These are phyloP conservation scores for Chenopodium suecicum DNA, from an alignment of 148 eudicot genomes.

Conservation along the genomic window DNA sequence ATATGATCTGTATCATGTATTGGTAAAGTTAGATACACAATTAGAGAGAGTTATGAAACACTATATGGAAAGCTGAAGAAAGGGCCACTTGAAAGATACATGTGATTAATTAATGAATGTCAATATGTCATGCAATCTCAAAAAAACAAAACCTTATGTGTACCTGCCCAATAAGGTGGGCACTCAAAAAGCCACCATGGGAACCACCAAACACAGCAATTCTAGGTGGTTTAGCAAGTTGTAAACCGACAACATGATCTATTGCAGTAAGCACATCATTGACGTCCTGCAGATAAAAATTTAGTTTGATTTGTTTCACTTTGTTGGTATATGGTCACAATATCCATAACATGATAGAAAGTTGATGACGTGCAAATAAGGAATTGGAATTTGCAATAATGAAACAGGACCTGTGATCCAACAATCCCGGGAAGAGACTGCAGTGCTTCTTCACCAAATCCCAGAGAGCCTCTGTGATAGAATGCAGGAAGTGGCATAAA, in stretches of 20 bases:
- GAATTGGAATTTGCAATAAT: constrained; percentile 5
- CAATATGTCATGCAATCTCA: not conserved
- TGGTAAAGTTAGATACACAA: not conserved
- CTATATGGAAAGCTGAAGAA: not conserved
- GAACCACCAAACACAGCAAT: constrained; percentile 80
- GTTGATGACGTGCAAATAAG: not conserved
- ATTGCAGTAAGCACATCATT: constrained; percentile 83
- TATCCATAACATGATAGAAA: not conserved
- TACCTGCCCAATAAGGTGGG: constrained; percentile 98
- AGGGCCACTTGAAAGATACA: not conserved
- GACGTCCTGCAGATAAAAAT: constrained; percentile 60
- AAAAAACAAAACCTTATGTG: not conserved
- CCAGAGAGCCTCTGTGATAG: constrained; percentile 76
- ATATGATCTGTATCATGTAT: not conserved
- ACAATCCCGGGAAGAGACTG: constrained; percentile 91
- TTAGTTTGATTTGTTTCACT: not conserved
- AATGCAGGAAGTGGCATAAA: constrained; percentile 10
- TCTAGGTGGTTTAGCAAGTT: constrained; percentile 76
- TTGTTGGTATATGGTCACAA: not conserved
- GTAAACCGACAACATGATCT: constrained; percentile 54
- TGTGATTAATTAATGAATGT: not conserved
- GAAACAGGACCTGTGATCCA: constrained; percentile 67
- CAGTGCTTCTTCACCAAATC: constrained; percentile 94
- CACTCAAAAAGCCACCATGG: constrained; percentile 94
- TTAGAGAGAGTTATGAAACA: not conserved